Base-by-base conservation (phyloP, 2,329 filamentous ascomycete genomes). In the Huntiella savannae region DNA sequence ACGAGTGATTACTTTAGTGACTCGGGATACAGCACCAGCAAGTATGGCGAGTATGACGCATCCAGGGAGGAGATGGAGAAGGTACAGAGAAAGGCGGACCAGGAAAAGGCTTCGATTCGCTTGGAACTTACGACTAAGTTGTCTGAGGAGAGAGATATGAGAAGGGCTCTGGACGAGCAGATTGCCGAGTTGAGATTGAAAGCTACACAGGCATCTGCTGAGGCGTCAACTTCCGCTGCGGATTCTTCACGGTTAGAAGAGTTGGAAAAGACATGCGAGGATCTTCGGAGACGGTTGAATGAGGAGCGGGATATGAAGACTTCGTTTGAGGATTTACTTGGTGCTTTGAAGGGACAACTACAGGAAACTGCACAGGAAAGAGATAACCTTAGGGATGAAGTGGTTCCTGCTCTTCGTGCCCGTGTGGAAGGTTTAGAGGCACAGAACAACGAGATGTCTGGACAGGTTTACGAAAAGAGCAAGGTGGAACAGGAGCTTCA, bases 1-100 rank as follows among this genome's bases (percentile, higher is more conserved):
- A 92, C 84, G 7, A 96, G 91, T 63, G 91, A 98, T 63, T 96
- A 98, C 64, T 98, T 91, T 60, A 98, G 91, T 2, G 91, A 98
- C 60, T 94, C 87, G 4, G 91, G 91, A 32, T 80, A 84, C 49
- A 88, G 85, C 60, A 88, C 85, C 1, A 72, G 83, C 45, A 82
- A 85, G 56, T 80, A 79, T 56, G 79, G 83, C 40, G 66, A 66
- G 50, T 75, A 79, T 49, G 67, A 73, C 38, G 68, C 66, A 32
- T 12, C 17, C 13, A 70, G 69, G 43, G 75, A 79, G 55, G 84
- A 95, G 59, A 66, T 95, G 33, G 84, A 93, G 50, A 83, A 77
- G 59, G 70, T 91, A 40, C 81, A 87, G 55, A 73, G 91, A 53
- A 78, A 78, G 53, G 77, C 82, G 2, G 88, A 96, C 62, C 88